Conservation (phyloP, 1,284 basidiomycete genomes). For the Boletellus deceptivus region DNA sequence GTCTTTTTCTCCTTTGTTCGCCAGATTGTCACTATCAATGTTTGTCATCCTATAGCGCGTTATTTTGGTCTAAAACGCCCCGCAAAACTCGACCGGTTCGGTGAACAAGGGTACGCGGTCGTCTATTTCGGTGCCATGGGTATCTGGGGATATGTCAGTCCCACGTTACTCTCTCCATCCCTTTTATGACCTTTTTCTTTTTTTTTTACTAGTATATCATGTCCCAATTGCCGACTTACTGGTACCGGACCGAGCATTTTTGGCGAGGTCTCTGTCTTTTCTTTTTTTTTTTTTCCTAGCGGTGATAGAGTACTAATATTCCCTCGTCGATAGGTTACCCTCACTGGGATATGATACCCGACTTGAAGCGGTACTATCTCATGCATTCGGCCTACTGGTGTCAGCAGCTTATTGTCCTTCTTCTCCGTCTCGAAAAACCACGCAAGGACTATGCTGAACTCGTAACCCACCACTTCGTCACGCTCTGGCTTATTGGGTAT, state of each 20-base stretch:
- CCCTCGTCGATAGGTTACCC: conserved; percentile 65
- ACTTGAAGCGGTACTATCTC: conserved; percentile 91
- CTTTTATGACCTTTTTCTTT: not conserved
- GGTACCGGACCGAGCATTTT: conserved; percentile 82
- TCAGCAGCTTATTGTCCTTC: conserved; percentile 88
- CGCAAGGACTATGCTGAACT: conserved; percentile 90
- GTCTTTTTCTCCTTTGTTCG: conserved; percentile 92
- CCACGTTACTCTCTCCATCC: not conserved
- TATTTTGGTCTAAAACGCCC: conserved; percentile 67
- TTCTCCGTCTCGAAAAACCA: conserved; percentile 88
- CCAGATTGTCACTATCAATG: conserved; percentile 70
- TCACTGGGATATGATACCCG: conserved; percentile 83
- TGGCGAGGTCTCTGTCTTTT: conserved; percentile 61
- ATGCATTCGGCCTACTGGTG: conserved; percentile 90
- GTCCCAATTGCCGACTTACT: conserved; percentile 83
- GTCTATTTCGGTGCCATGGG: conserved; percentile 78
- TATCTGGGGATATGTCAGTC: conserved; percentile 73
- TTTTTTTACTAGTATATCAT: conserved; percentile 69
- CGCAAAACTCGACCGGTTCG: conserved; percentile 78
- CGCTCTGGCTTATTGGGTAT: conserved; percentile 90
- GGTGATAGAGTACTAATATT: not conserved
- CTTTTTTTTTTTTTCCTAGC: conserved; percentile 5
- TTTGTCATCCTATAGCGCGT: conserved; percentile 72
- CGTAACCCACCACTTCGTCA: conserved; percentile 87
- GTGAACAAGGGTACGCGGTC: conserved; percentile 87